phyloP scores from a whole-genome alignment of 441 rosid genomes.

The Euphorbia schlechtendalii region DNA sequence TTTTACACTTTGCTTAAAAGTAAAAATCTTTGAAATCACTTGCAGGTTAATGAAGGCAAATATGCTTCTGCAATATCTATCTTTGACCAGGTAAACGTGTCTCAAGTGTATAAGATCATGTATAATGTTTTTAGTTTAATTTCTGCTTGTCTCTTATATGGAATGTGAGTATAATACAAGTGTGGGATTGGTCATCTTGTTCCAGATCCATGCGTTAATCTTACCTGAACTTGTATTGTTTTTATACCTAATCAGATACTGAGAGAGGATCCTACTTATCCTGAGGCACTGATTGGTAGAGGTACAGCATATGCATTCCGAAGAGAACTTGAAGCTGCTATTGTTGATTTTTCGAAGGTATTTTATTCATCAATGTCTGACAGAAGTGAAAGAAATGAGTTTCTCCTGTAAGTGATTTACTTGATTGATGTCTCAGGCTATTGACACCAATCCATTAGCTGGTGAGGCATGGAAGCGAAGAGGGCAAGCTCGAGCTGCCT shows the following conservation, averaged over 20 bases:
- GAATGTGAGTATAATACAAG: constrained; percentile 15
- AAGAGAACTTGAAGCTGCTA: constrained; percentile 84
- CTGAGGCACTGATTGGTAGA: constrained; percentile 96
- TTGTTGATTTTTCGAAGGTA: constrained; percentile 91
- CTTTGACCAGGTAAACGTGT: constrained; percentile 69
- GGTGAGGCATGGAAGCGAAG: constrained; percentile 99
- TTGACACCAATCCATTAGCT: constrained; percentile 81
- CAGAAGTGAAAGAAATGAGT: constrained; percentile 5
- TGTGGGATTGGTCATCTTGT: constrained; percentile 15
- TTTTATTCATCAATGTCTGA: constrained; percentile 4
- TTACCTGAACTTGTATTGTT: constrained; percentile 7
- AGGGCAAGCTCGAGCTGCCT: constrained; percentile 98
- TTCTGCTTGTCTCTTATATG: constrained; percentile 10
- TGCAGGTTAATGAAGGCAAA: constrained; percentile 96
- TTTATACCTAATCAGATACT: constrained; percentile 48
- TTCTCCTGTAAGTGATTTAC: constrained; percentile 19
- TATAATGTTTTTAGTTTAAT: neutral
- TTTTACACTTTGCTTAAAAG: constrained; percentile 21
- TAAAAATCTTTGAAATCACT: constrained; percentile 4
- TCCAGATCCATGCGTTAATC: constrained; percentile 9
- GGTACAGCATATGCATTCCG: constrained; percentile 97
- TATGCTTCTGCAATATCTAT: constrained; percentile 77
- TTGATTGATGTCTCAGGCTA: constrained; percentile 51
- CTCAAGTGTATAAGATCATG: constrained; percentile 14
- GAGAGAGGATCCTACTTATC: constrained; percentile 79